These are phyloP conservation scores for Ensete ventricosum DNA, from an alignment of 176 grass and related monocot species.

Conservation along the genomic window DNA sequence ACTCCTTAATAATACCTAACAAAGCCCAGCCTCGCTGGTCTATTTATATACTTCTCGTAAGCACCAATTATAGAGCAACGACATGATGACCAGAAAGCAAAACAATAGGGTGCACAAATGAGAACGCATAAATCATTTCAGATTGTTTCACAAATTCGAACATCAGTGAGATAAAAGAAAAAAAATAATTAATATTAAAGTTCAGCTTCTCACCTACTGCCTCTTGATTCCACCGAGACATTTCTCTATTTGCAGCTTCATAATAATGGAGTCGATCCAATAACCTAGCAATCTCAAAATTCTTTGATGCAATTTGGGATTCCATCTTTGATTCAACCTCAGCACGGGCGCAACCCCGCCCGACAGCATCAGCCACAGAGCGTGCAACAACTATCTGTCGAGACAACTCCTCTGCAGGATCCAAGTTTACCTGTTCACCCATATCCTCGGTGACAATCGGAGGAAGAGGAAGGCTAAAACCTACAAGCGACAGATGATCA, in stretches of 20 bases:
- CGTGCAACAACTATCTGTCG: conserved; percentile 69
- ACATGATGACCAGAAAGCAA: too few relatives aligned
- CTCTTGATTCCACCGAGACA: conserved; percentile 98
- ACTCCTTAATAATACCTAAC: too few relatives aligned
- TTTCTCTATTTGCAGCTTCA: conserved; percentile 92
- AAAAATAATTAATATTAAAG: conserved; percentile 6
- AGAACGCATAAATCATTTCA: not conserved
- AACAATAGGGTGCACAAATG: not conserved
- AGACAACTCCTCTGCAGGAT: conserved; percentile 65
- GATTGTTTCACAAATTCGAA: not conserved
- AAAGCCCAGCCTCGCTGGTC: too few relatives aligned
- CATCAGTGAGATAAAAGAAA: not conserved
- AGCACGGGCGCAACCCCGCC: conserved; percentile 42
- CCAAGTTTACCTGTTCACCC: conserved; percentile 33
- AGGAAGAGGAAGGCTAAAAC: conserved; percentile 44
- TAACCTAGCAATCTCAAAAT: conserved; percentile 89
- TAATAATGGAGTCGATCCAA: conserved; percentile 91
- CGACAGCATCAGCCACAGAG: conserved; percentile 58
- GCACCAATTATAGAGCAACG: too few relatives aligned
- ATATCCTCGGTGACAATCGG: conserved; percentile 27
- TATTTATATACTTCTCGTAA: too few relatives aligned
- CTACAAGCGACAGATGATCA: conserved; percentile 53
- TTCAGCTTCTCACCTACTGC: conserved; percentile 62
- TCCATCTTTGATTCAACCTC: conserved; percentile 70
- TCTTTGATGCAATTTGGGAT: conserved; percentile 54